Evolutionary conservation across 257 asterid species (phyloP).

Genomic region (Solanum lycopersicoides): DNA sequence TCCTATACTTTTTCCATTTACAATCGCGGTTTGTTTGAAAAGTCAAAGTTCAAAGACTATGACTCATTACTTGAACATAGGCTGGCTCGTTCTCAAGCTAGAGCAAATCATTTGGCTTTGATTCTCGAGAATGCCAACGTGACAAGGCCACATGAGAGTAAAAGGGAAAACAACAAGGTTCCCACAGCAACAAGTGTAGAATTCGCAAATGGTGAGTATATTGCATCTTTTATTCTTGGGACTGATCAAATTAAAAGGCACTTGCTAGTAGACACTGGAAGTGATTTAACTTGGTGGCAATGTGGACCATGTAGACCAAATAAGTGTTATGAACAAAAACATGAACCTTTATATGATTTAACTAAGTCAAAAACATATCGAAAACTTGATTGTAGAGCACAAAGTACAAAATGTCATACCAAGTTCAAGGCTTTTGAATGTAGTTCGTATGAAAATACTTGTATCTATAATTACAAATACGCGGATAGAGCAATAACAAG

Average conservation of each 20-base stretch:
- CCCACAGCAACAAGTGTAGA: neutral
- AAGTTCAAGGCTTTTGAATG: neutral
- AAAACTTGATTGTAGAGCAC: neutral
- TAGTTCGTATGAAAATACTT: neutral
- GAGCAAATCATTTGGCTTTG: too few relatives aligned
- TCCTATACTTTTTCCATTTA: too few relatives aligned
- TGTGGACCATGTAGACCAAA: neutral
- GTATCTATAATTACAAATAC: neutral
- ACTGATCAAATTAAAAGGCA: neutral
- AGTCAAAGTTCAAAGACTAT: too few relatives aligned
- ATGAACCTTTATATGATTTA: neutral
- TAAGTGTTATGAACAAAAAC: neutral
- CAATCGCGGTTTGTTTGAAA: too few relatives aligned
- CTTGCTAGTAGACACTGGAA: neutral
- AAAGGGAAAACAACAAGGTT: too few relatives aligned
- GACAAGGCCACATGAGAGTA: neutral
- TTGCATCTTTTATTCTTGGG: neutral
- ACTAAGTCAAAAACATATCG: neutral
- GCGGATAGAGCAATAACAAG: neutral
- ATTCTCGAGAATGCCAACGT: too few relatives aligned
- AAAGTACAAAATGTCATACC: neutral
- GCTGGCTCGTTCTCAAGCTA: too few relatives aligned
- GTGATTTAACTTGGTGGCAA: neutral
- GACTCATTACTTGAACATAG: too few relatives aligned
- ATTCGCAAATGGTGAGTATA: neutral